Base-by-base conservation (phyloP, 1,284 basidiomycete species). In the Cutaneotrichosporon sp. region DNA sequence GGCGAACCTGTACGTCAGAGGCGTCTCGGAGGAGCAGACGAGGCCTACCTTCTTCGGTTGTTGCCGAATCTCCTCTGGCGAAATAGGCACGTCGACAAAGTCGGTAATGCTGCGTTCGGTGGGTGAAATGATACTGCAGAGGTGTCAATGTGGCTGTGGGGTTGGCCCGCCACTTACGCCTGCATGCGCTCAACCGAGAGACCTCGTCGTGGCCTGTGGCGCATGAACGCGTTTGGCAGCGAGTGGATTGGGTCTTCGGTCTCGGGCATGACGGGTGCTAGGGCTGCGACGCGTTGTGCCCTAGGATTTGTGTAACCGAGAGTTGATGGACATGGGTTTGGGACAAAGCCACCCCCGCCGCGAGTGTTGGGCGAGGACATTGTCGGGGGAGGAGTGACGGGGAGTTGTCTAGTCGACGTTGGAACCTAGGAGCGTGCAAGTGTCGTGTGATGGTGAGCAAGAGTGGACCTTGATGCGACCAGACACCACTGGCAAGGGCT, bases 21-120 rank as follows among this genome's bases (percentile, higher is more conserved):
- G 26, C 20, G n/a, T n/a, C 10, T 43, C 22, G 9, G 22, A n/a
- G n/a, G 17, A 38, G 4, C 18, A n/a, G 15, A 4, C 44, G 15
- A 2, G 53, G n/a, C 63, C 46, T 34, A 72, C 73, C 63, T 75
- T 74, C 48, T 54, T 66, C 1, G 67, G 68, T 10, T 66, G 54
- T 22, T 56, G 54, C 45, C 62, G 64, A 34, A 74, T 71, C 23
- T 70, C 66, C 3, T 62, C 57, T 4, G 69, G 69, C 1, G 50
- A 54, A 2, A 68, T 49, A 1, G 66, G 68, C 14, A 74, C 52
- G 17, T 50, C 57, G 4, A 64, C 54, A 57, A 75, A 74, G 17
- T 61, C 49, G n/a, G 56, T 45, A 10, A 53, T 17, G 36, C 62
- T 67, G 23, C 66, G 59, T 40, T 68, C 61, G 9, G 64, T 51